phyloP scores from a whole-genome alignment of 192 early-diverging fungal species.

The Gaertneriomyces semiglobifer region DNA sequence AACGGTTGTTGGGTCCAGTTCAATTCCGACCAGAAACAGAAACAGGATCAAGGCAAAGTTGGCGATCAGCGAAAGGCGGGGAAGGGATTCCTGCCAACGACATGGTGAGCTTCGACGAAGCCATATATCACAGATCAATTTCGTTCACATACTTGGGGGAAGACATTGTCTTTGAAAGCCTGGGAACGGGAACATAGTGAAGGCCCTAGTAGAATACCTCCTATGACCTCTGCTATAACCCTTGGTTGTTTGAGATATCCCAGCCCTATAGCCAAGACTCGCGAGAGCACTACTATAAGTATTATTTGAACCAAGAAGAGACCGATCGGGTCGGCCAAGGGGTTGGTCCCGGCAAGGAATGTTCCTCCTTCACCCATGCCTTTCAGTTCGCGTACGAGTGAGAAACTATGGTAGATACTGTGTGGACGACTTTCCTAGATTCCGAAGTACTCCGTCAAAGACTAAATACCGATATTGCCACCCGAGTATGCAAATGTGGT shows the following conservation, averaged over 20 bases:
- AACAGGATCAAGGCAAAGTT: conserved; percentile 87
- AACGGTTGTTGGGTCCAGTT: conserved; percentile 39
- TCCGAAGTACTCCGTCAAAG: no score
- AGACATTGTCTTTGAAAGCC: conserved; percentile 65
- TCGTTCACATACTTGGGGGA: conserved; percentile 47
- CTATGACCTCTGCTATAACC: conserved; percentile 90
- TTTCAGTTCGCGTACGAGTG: no score
- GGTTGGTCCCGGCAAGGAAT: conserved; percentile 33
- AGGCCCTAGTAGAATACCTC: conserved; percentile 85
- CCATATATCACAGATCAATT: not conserved
- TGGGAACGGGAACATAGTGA: conserved; percentile 75
- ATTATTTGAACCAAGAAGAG: conserved; percentile 78
- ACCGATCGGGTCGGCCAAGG: conserved; percentile 52
- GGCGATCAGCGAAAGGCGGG: conserved; percentile 74
- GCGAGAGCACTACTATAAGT: conserved; percentile 59
- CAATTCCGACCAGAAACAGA: conserved; percentile 65
- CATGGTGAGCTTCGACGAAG: no score
- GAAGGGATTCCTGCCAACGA: conserved; percentile 47
- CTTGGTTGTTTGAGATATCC: conserved; percentile 69
- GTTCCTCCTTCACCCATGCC: conserved; percentile 1
- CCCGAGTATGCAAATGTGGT: no score
- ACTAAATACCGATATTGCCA: no score
- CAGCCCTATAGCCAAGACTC: conserved; percentile 63
- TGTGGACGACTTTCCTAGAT: no score
- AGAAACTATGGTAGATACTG: no score